Conservation (phyloP, 179 eudicot species). For the Beta macrorhiza region DNA sequence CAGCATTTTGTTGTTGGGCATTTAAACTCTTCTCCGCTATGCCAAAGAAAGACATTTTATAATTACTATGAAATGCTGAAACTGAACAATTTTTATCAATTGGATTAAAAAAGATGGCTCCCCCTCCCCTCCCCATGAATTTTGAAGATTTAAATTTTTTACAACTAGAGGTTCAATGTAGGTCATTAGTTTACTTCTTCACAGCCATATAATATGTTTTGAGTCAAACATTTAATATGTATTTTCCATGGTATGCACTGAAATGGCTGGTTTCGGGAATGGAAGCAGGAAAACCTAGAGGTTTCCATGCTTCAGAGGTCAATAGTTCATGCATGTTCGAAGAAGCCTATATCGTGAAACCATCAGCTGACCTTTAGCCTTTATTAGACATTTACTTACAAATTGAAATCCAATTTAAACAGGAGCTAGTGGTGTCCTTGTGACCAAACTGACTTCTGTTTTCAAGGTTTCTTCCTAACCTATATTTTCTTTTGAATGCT, state of each 20-base stretch:
- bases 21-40: background rate
- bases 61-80: background rate
- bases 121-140: background rate
- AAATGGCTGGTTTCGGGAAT: no score
- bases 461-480: background rate
- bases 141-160: background rate
- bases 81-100: background rate
- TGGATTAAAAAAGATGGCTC: background rate
- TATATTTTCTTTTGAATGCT: conserved; percentile 21
- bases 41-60: background rate
- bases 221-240: no score
- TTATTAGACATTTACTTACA: background rate
- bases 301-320: no score
- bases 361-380: background rate
- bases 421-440: background rate
- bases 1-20: background rate
- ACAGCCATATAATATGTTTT: no score
- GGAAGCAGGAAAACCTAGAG: no score
- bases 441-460: background rate
- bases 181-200: no score
- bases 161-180: no score
- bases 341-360: no score
- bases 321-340: background rate
- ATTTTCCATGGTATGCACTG: no score
- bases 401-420: background rate